Conservation (phyloP, 108 stramenopile species). For the Cyclotella choctawhatcheeana region DNA sequence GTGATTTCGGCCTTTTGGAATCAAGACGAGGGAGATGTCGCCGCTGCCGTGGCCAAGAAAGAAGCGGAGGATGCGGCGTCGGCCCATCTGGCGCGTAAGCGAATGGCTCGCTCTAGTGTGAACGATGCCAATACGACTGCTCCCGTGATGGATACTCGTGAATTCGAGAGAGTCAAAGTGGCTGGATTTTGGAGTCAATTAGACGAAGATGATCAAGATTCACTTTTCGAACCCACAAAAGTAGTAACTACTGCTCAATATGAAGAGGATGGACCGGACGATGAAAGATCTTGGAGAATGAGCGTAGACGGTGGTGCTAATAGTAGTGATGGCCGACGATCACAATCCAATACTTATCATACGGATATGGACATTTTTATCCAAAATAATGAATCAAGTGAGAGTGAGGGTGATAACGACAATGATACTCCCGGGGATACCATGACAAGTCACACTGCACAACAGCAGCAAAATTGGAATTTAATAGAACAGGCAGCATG, state of each 20-base stretch:
- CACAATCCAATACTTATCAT: no score
- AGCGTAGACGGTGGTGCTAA: not conserved
- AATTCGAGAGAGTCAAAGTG: not conserved
- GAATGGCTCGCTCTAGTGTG: not conserved
- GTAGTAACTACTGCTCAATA: not conserved
- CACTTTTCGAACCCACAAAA: not conserved
- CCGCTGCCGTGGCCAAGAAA: not conserved
- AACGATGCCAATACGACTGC: not conserved
- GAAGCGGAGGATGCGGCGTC: not conserved
- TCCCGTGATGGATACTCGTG: not conserved
- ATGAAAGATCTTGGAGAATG: constrained; percentile 1
- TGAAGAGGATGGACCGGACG: constrained; percentile 10
- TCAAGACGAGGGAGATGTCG: not conserved
- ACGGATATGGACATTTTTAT: no score
- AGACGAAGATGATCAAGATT: constrained; percentile 18
- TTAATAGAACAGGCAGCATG: constrained; percentile 34
- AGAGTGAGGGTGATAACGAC: not conserved
- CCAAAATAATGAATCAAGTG: not conserved
- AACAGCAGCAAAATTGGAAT: constrained; percentile 31
- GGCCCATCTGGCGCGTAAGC: not conserved
- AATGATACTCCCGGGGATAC: not conserved
- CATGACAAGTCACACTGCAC: not conserved
- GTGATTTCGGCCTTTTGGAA: not conserved
- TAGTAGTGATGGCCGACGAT: not conserved
- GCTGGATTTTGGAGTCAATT: constrained; percentile 32